These are phyloP conservation scores for Porcisia deanei DNA, from an alignment of 208 protist species.

Conservation along the genomic window DNA sequence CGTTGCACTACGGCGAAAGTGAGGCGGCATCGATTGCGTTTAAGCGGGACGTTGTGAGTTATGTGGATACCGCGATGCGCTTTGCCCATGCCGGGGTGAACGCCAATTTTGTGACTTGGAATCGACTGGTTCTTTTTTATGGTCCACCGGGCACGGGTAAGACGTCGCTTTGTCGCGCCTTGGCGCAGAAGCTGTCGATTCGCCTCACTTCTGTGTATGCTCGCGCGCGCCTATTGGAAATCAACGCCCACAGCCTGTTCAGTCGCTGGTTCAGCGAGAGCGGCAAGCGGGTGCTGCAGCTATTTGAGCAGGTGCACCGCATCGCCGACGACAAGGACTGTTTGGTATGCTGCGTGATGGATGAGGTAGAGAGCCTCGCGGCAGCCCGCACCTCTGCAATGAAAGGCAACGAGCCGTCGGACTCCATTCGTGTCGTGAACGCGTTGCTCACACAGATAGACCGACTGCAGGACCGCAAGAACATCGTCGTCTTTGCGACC, in stretches of 20 bases:
- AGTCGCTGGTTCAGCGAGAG: conserved; percentile 97
- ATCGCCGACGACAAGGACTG: conserved; percentile 57
- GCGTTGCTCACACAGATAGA: conserved; percentile 98
- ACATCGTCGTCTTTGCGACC: conserved; percentile 95
- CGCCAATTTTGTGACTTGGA: conserved; percentile 75
- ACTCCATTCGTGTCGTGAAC: conserved; percentile 95
- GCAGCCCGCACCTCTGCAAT: conserved; percentile 88
- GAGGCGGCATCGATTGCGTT: conserved; percentile 46
- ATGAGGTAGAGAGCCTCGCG: conserved; percentile 97
- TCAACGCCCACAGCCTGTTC: conserved; percentile 96
- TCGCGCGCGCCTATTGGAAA: conserved; percentile 84
- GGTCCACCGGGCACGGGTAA: conserved; percentile 95
- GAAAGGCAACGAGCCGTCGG: conserved; percentile 93
- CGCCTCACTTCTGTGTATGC: conserved; percentile 51
- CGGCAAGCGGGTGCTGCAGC: conserved; percentile 95
- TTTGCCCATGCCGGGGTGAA: conserved; percentile 90
- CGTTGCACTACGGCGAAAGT: conserved; percentile 79
- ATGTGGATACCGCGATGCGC: conserved; percentile 82
- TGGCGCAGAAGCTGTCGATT: conserved; percentile 84
- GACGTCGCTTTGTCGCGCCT: conserved; percentile 91
- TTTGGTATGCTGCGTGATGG: conserved; percentile 93
- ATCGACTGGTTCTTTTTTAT: conserved; percentile 86
- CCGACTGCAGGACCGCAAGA: conserved; percentile 76
- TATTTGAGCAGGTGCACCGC: conserved; percentile 92
- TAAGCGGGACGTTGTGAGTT: conserved; percentile 92